These are phyloP conservation scores for Ceraceosorus bombacis DNA, from an alignment of 1,284 basidiomycete species.

Conservation along the genomic window DNA sequence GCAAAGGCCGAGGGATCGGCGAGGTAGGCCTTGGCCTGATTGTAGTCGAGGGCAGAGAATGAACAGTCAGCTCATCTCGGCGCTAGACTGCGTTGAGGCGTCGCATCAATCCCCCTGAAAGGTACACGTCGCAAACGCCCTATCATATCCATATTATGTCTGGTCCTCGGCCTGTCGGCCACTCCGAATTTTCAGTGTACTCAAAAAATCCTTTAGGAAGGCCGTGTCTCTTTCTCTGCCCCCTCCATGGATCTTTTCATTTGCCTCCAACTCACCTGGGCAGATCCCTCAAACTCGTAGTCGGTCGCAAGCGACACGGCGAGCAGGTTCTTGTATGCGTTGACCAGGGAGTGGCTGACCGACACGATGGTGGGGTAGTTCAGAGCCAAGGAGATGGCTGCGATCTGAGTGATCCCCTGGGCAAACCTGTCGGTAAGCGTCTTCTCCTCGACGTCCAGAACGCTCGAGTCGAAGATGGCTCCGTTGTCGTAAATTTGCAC, in stretches of 20 bases:
- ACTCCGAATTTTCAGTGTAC: slow-evolving; percentile 73
- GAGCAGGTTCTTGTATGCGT: slow-evolving; percentile 93
- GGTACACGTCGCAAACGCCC: too few species aligned
- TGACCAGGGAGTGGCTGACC: slow-evolving; percentile 87
- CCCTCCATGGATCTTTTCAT: slow-evolving; percentile 26
- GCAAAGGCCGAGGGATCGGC: slow-evolving; percentile 96
- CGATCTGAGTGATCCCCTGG: slow-evolving; percentile 87
- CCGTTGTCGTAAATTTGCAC: slow-evolving; percentile 52
- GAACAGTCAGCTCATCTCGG: neutral
- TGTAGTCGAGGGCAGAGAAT: too few species aligned
- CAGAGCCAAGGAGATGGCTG: slow-evolving; percentile 86
- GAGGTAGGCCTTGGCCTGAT: slow-evolving; percentile 84
- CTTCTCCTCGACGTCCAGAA: slow-evolving; percentile 87
- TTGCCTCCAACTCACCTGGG: slow-evolving; percentile 62
- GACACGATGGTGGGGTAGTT: slow-evolving; percentile 94
- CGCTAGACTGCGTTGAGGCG: neutral
- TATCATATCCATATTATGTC: neutral
- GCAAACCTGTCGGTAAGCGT: slow-evolving; percentile 85
- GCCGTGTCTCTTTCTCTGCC: slow-evolving; percentile 2
- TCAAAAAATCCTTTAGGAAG: slow-evolving; percentile 14
- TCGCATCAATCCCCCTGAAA: neutral
- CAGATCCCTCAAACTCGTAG: slow-evolving; percentile 85
- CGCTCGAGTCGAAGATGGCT: slow-evolving; percentile 63
- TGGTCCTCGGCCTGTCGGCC: slow-evolving; percentile 18
- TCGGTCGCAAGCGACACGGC: slow-evolving; percentile 86